These are phyloP conservation scores for Coemansia sp. DNA, from an alignment of 192 early-diverging fungal genomes.

Conservation along the genomic window DNA sequence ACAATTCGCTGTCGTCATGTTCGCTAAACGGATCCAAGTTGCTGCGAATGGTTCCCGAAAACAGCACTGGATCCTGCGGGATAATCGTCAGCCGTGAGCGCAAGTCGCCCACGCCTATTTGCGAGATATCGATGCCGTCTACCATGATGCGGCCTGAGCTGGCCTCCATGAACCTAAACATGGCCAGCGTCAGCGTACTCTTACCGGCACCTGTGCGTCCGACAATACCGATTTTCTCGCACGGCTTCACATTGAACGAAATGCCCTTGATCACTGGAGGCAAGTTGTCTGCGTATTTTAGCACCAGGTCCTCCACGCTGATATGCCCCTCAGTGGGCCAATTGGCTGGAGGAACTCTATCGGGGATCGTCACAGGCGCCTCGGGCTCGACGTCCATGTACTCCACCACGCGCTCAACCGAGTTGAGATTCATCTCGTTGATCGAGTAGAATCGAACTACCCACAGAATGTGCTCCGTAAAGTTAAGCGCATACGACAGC, in stretches of 20 bases:
- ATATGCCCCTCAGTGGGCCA: conserved; percentile 82
- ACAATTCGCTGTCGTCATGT: conserved; percentile 59
- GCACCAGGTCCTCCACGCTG: conserved; percentile 74
- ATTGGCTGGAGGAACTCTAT: conserved; percentile 53
- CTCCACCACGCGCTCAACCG: conserved; percentile 80
- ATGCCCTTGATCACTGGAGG: conserved; percentile 71
- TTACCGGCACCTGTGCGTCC: conserved; percentile 78
- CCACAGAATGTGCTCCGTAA: conserved; percentile 87
- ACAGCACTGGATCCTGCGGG: conserved; percentile 82
- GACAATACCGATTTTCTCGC: conserved; percentile 63
- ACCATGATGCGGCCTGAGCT: conserved; percentile 62
- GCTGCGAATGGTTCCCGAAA: conserved; percentile 63
- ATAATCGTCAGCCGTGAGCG: conserved; percentile 77
- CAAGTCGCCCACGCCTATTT: conserved; percentile 53
- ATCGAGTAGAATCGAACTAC: conserved; percentile 84
- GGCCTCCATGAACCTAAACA: conserved; percentile 72
- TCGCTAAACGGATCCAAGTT: conserved; percentile 56
- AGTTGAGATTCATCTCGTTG: conserved; percentile 71
- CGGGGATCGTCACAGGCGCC: conserved; percentile 69
- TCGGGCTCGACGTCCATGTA: conserved; percentile 79
- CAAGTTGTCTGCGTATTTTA: conserved; percentile 78
- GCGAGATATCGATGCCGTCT: conserved; percentile 64
- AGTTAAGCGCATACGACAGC: conserved; percentile 67
- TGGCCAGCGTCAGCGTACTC: conserved; percentile 56
- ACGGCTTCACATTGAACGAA: conserved; percentile 39